These are phyloP conservation scores for Dothidotthia symphoricarpi DNA, from an alignment of 2,329 filamentous ascomycete genomes.

Conservation along the genomic window DNA sequence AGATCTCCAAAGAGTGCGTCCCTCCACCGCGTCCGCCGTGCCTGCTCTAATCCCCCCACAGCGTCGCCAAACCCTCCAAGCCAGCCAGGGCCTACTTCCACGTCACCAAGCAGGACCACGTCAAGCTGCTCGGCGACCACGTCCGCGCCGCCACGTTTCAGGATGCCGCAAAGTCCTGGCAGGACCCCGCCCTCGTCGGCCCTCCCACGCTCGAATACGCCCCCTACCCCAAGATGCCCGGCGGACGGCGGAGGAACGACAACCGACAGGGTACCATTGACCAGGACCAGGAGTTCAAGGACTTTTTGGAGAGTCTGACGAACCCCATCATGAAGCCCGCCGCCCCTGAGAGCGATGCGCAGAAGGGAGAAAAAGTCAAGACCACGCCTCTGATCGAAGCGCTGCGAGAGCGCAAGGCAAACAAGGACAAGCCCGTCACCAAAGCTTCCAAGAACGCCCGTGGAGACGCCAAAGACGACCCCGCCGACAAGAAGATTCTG, in stretches of 20 bases:
- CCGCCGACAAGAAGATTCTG: constrained; percentile 44
- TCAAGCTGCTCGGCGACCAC: constrained; percentile 65
- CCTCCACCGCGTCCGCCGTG: constrained; percentile 1
- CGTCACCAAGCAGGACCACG: constrained; percentile 67
- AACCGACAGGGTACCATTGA: constrained; percentile 91
- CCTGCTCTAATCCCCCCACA: constrained; percentile 14
- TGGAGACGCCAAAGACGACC: constrained; percentile 63
- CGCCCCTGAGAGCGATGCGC: constrained; percentile 52
- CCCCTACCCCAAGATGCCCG: constrained; percentile 78
- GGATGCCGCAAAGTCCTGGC: constrained; percentile 75
- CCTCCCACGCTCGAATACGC: constrained; percentile 80
- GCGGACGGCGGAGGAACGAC: constrained; percentile 72
- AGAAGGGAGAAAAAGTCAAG: constrained; percentile 63
- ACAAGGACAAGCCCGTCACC: constrained; percentile 57
- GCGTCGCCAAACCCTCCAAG: constrained; percentile 72
- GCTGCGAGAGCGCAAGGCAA: constrained; percentile 87
- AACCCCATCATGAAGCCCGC: constrained; percentile 63
- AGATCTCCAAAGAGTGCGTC: constrained; percentile 78
- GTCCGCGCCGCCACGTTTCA: constrained; percentile 71
- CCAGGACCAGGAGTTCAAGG: constrained; percentile 92
- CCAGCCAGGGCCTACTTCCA: constrained; percentile 82
- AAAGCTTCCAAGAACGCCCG: constrained; percentile 57
- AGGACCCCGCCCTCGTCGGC: constrained; percentile 69
- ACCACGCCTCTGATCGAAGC: constrained; percentile 89
- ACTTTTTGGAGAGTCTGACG: constrained; percentile 83